A percentile compares a stretch with the other conserved stretches of the same genome.
phyloP scores from a whole-genome alignment of 1,284 basidiomycete species.

The Schizopora paradoxa region DNA sequence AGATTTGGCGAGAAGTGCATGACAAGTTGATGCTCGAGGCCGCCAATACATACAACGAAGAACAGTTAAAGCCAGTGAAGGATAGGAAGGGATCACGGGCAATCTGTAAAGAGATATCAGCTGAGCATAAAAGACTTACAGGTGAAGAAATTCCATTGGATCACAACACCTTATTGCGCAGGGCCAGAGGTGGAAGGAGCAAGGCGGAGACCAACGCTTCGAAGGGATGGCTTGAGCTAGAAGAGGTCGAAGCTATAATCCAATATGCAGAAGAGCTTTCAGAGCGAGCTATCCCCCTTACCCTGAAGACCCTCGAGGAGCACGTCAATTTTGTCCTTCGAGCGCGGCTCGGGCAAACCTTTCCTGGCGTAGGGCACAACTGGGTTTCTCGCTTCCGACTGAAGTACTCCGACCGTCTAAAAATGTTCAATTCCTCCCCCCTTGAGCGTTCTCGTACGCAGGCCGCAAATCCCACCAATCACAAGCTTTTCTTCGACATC shows the following conservation, averaged over 20 bases:
- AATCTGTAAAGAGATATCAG: conserved; percentile 2
- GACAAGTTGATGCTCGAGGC: conserved; percentile 15
- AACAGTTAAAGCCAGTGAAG: conserved; percentile 7
- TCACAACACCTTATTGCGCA: conserved; percentile 19
- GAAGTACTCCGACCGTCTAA: conserved; percentile 28
- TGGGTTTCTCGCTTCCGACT: conserved; percentile 34
- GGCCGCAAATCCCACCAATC: conserved; percentile 33
- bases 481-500: conserved; percentile 29
- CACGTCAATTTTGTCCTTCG: conserved; percentile 28
- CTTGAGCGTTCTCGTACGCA: conserved; percentile 29
- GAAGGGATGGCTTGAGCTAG: conserved; percentile 23
- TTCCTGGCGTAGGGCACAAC: conserved; percentile 33
- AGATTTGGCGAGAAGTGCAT: conserved; percentile 4
- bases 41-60: conserved; percentile 11
- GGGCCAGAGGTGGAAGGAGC: conserved; percentile 18
- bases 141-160: conserved; percentile 18
- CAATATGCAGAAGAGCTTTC: conserved; percentile 19
- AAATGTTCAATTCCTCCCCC: conserved; percentile 24
- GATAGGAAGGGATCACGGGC: conserved; percentile 1
- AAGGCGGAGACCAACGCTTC: conserved; percentile 22
- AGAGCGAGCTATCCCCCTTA: conserved; percentile 33
- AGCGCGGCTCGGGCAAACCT: conserved; percentile 27
- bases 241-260: conserved; percentile 27
- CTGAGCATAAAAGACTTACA: not conserved
- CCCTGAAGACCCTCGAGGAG: conserved; percentile 27